Conservation (phyloP, 345 rosid genomes). For the Salix dunnii region DNA sequence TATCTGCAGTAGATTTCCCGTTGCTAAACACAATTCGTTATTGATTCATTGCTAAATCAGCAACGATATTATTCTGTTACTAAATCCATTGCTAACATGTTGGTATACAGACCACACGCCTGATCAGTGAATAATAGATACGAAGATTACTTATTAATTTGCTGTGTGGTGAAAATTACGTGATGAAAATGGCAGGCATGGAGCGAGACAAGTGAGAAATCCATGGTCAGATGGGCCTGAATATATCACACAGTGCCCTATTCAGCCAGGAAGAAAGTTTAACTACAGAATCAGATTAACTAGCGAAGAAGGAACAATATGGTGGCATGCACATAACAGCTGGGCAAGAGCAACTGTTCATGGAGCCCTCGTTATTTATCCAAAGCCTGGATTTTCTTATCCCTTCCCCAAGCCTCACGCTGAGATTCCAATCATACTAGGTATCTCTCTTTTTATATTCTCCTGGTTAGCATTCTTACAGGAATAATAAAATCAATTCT, state of each 20-base stretch:
- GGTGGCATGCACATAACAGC: slow-evolving; percentile 48
- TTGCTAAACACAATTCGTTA: too few species aligned
- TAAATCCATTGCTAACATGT: too few species aligned
- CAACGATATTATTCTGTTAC: too few species aligned
- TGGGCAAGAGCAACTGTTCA: slow-evolving; percentile 45
- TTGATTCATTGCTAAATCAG: too few species aligned
- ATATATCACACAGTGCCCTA: slow-evolving; percentile 34
- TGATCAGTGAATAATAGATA: too few species aligned
- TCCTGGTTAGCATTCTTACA: too few species aligned
- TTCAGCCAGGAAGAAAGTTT: slow-evolving; percentile 28
- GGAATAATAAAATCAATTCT: too few species aligned
- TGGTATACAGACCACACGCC: too few species aligned
- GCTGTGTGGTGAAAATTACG: too few species aligned
- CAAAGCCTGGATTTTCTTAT: slow-evolving; percentile 8
- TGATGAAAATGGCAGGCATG: slow-evolving; percentile 34
- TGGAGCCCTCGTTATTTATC: slow-evolving; percentile 35
- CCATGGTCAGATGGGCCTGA: slow-evolving; percentile 50
- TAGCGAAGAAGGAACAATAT: slow-evolving; percentile 34
- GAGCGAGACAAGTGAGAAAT: slow-evolving; percentile 29
- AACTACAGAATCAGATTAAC: slow-evolving; percentile 21
- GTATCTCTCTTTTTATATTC: background rate
- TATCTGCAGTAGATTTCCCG: too few species aligned
- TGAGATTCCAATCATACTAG: background rate
- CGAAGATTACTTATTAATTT: too few species aligned
- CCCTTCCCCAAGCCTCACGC: slow-evolving; percentile 26